Evolutionary conservation across 1,284 basidiomycete genomes (phyloP), one percentile per base, ranked within the genome.

Genomic region (Sporisorium graminicola): DNA sequence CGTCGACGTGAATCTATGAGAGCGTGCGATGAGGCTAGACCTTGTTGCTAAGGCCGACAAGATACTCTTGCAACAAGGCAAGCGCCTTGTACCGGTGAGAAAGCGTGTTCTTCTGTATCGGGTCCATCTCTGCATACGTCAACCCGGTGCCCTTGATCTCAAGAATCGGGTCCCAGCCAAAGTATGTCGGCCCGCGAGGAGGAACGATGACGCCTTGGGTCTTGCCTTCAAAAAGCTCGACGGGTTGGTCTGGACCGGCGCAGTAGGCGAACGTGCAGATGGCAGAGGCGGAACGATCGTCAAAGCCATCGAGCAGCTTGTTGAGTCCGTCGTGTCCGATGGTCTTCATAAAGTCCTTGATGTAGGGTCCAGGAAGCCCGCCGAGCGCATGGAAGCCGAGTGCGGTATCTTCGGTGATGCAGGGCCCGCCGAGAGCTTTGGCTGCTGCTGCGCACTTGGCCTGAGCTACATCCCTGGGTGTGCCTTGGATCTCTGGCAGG

Each of bases 331-430:
- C 66, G 44, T 70, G 73, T 13, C 78, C 80, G 43, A 82, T 51
- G 7, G 62, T 68, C 51, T 68, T 70, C 61, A 80, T 61, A 51
- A 80, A 82, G 82, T 94, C 89, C 84, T 99, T 99, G 89, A 99
- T 97, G 87, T 98, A 99, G 0, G 95, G 95, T 0, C 96, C 97
- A 2, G 96, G 96, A 7, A 99, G 90, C 0, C 94, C 95, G 43
- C 91, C 90, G 37, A 98, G 88, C 0, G 95, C 95, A 76, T 92
- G 90, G 83, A 95, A 98, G 81, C 92, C 93, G 5, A 99, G 90
- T 0, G 96, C 94, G 0, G 96, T 98, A 86, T 99, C 97, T 69
- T 99, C 96, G 0, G 95, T 98, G 74, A 99, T 94, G 82, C 94
- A 96, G 5, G 95, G 92, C 0, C 92, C 91, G 13, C 91, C 90